These are phyloP conservation scores for Agaricus blazei DNA, from an alignment of 768 basidiomycete genomes.

Conservation along the genomic window DNA sequence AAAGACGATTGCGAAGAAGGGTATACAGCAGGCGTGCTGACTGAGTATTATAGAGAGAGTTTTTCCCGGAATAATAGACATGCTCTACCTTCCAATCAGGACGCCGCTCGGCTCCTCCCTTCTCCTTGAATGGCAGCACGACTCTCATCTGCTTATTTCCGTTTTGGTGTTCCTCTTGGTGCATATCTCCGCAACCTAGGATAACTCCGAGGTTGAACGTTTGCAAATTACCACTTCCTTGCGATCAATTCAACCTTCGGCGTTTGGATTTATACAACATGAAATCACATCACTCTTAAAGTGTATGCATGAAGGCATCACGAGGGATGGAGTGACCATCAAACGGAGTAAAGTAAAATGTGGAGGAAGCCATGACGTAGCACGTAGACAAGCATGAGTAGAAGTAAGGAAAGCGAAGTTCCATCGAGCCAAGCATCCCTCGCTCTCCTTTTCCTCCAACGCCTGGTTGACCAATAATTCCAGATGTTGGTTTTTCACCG, in stretches of 20 bases:
- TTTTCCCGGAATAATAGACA: no score
- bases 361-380: constrained; percentile 3
- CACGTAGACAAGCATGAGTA: constrained; percentile 3
- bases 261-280: background rate
- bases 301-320: background rate
- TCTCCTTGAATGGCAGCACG: background rate
- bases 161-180: background rate
- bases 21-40: no score
- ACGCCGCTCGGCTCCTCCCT: background rate
- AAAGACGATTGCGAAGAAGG: no score
- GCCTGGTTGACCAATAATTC: constrained; percentile 8
- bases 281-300: background rate
- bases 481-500: constrained; percentile 58
- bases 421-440: constrained; percentile 16
- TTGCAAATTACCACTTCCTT: background rate
- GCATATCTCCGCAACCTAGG: no score
- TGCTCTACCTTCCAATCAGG: no score
- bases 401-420: background rate
- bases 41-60: no score
- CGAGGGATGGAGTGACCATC: background rate
- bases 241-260: background rate
- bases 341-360: background rate
- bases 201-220: background rate
- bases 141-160: constrained; percentile 3
- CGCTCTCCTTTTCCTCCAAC: background rate